These are phyloP conservation scores for Ophiocordyceps camponoti-floridani DNA, from an alignment of 2,329 filamentous ascomycete genomes.

Conservation along the genomic window DNA sequence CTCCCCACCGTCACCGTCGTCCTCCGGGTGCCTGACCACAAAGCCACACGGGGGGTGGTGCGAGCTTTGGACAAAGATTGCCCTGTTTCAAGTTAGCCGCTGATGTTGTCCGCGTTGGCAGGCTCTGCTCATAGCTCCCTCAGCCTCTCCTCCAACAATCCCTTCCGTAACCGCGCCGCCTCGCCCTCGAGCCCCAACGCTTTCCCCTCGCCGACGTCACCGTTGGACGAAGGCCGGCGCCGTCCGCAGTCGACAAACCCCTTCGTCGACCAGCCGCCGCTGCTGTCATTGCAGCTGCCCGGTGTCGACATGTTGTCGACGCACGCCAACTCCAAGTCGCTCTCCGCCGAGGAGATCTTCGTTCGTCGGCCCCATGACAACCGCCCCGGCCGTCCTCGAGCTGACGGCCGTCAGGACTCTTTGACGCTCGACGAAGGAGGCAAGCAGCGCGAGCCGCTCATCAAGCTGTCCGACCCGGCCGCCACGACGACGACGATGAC, in stretches of 20 bases:
- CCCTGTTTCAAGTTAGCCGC: conserved; percentile 7
- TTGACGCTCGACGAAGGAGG: conserved; percentile 46
- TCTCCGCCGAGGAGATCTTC: conserved; percentile 55
- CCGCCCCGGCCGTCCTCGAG: background rate
- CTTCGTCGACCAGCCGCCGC: conserved; percentile 45
- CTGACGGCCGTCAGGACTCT: conserved; percentile 33
- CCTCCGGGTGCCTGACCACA: conserved; percentile 2
- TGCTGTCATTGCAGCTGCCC: conserved; percentile 20
- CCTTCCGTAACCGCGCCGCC: conserved; percentile 55
- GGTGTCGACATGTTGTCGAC: conserved; percentile 32
- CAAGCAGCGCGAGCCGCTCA: conserved; percentile 14
- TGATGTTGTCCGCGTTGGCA: conserved; percentile 3
- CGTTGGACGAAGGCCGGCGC: conserved; percentile 39
- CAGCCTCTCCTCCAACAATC: conserved; percentile 57
- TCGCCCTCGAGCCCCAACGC: conserved; percentile 31
- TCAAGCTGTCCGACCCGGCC: conserved; percentile 18
- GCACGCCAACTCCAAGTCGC: conserved; percentile 22
- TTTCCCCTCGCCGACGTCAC: conserved; percentile 26
- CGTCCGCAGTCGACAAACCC: conserved; percentile 57
- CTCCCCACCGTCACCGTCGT: conserved; percentile 1
- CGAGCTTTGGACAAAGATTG: too few species aligned
- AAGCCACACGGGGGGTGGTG: too few species aligned
- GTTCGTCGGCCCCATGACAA: conserved; percentile 33
- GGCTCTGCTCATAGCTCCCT: conserved; percentile 4
- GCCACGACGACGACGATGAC: conserved; percentile 5